Conservation (phyloP, 805 yeast genomes). For the Sugiyamaella floridensis region DNA sequence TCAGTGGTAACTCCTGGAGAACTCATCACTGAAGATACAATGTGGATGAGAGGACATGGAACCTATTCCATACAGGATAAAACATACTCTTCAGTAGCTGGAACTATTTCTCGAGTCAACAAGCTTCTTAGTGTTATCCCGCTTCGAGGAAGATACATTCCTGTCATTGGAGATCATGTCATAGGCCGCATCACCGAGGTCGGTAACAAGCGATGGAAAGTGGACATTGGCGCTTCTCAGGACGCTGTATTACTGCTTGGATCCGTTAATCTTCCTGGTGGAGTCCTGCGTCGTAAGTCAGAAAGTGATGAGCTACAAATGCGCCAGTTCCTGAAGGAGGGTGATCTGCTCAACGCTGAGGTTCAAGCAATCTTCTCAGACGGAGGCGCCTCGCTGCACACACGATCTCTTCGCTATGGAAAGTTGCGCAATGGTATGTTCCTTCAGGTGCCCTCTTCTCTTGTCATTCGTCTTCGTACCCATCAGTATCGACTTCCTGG, state of each 20-base stretch:
- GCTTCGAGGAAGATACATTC: conserved; percentile 76
- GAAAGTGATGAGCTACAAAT: conserved; percentile 95
- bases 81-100: conserved; percentile 90
- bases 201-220: conserved; percentile 92
- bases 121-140: conserved; percentile 80
- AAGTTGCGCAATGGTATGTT: conserved; percentile 88
- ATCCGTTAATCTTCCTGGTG: conserved; percentile 95
- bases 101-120: conserved; percentile 79
- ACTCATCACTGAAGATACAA: conserved; percentile 87
- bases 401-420: conserved; percentile 92
- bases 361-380: conserved; percentile 84
- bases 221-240: conserved; percentile 91
- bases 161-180: conserved; percentile 95
- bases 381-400: conserved; percentile 90
- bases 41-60: conserved; percentile 99
- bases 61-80: conserved; percentile 70
- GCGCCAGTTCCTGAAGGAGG: conserved; percentile 91
- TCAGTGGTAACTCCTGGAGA: conserved; percentile 89
- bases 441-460: conserved; percentile 69
- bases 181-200: conserved; percentile 93
- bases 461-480: conserved; percentile 77
- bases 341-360: conserved; percentile 92
- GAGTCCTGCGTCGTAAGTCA: conserved; percentile 84
- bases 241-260: conserved; percentile 91
- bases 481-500: conserved; percentile 91